phyloP scores from a whole-genome alignment of 495 filamentous ascomycete genomes.

The Penicillium roqueforti region DNA sequence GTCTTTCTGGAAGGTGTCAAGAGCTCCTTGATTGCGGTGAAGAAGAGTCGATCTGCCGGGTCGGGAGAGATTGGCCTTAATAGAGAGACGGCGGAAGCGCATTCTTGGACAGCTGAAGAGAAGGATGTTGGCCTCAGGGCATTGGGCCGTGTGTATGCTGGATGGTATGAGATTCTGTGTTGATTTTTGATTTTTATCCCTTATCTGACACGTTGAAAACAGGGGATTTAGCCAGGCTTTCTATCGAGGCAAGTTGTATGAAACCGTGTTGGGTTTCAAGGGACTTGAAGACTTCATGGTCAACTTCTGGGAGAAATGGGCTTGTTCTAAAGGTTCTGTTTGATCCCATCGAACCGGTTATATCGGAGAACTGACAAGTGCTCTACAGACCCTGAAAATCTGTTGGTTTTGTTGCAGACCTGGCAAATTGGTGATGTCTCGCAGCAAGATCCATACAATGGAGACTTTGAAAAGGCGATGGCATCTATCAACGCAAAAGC shows the following conservation, averaged over 20 bases:
- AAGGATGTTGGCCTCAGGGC: slow-evolving; percentile 61
- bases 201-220: not conserved
- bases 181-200: not conserved
- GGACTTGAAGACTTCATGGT: slow-evolving; percentile 65
- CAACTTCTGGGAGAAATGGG: slow-evolving; percentile 70
- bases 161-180: slow-evolving; percentile 47
- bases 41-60: slow-evolving; percentile 50
- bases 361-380: slow-evolving; percentile 11
- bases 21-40: slow-evolving; percentile 58
- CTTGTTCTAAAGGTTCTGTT: slow-evolving; percentile 53
- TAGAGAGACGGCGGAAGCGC: slow-evolving; percentile 33
- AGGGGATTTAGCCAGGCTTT: slow-evolving; percentile 69
- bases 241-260: slow-evolving; percentile 63
- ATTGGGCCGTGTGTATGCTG: slow-evolving; percentile 67
- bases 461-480: slow-evolving; percentile 61
- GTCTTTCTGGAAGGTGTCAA: slow-evolving; percentile 73
- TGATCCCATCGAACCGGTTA: not conserved
- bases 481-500: slow-evolving; percentile 63
- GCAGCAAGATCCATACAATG: slow-evolving; percentile 58
- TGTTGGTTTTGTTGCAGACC: slow-evolving; percentile 64
- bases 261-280: slow-evolving; percentile 55
- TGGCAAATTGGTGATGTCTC: slow-evolving; percentile 70
- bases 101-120: slow-evolving; percentile 53
- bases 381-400: slow-evolving; percentile 57
- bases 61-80: slow-evolving; percentile 36